Evolutionary conservation across 2,329 filamentous ascomycete species (phyloP), one percentile per base, ranked within the genome.

Genomic region (Fusarium torulosum): DNA sequence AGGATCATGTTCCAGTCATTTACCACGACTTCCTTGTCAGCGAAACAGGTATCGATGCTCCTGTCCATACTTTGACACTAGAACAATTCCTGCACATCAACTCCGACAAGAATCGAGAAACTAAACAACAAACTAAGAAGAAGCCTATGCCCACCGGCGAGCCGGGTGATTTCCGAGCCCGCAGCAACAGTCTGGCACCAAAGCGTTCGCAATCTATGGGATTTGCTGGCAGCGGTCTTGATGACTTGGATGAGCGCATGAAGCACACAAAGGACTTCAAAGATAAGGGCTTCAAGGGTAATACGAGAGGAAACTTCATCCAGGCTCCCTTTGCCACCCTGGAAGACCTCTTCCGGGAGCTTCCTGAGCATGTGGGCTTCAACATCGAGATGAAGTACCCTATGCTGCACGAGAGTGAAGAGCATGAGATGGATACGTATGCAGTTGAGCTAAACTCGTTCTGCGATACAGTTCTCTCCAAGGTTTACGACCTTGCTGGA

Each of bases 361-460:
- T 99, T 0, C 93, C 94, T 0, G 86, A 91, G 66, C 85, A 88
- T 15, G 91, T 97, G 21, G 94, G 96, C 15, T 99, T 99, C 85
- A 98, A 99, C 79, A 97, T 99, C 71, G 96, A 99, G 82, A 92
- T 99, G 86, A 98, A 99, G 80, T 99, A 99, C 76, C 96, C 96
- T 7, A 98, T 98, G 94, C 87, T 99, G 41, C 91, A 95, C 77
- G 96, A 99, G 83, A 93, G 89, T 59, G 93, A 97, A 78, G 92
- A 96, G 77, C 92, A 97, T 70, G 93, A 97, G 72, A 97, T 98
- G 94, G 95, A 97, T 77, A 92, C 92, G 4, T 97, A 97, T 75
- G 94, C 93, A 1, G 92, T 98, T 45, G 96, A 99, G 80, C 86
- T 98, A 71, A 98, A 98, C 80, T 93, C 91, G 2, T 99, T 98